Conservation (phyloP, 192 early-diverging fungal genomes). For the Chytriomyces confervae region DNA sequence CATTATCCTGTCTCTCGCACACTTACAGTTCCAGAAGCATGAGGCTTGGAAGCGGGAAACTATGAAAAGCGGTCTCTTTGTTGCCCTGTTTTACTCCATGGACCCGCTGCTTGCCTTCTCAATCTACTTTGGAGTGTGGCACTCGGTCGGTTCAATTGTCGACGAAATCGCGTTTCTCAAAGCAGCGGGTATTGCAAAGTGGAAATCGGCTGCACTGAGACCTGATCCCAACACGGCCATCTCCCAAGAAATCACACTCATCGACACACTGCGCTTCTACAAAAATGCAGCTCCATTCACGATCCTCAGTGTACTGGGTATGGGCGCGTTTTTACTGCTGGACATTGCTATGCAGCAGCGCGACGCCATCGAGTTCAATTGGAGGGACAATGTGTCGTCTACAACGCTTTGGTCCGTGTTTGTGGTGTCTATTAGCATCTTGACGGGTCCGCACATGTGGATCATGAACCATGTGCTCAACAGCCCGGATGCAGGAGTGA, state of each 20-base stretch:
- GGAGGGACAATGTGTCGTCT: neutral
- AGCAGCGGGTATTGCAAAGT: neutral
- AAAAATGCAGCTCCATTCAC: conserved; percentile 27
- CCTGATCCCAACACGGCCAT: neutral
- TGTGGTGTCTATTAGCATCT: conserved; percentile 32
- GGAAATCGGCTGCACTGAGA: neutral
- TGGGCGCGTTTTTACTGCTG: conserved; percentile 14
- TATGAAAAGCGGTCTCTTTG: conserved; percentile 18
- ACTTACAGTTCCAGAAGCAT: neutral
- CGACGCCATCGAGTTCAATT: neutral
- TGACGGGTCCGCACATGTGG: conserved; percentile 47
- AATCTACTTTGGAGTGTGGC: conserved; percentile 38
- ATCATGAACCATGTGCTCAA: conserved; percentile 22
- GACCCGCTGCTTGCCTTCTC: conserved; percentile 35
- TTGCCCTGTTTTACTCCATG: conserved; percentile 20
- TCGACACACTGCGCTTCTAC: conserved; percentile 20
- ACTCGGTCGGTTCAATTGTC: conserved; percentile 26
- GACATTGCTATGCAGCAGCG: neutral
- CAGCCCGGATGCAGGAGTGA: neutral
- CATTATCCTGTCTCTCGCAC: conserved; percentile 5
- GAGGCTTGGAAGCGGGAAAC: conserved; percentile 6
- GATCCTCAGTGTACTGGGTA: conserved; percentile 16
- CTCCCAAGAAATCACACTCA: neutral
- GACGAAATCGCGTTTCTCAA: conserved; percentile 37
- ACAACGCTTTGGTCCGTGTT: conserved; percentile 35